These are phyloP conservation scores for Penicillium sp. DNA, from an alignment of 2,329 filamentous ascomycete species.

Conservation along the genomic window DNA sequence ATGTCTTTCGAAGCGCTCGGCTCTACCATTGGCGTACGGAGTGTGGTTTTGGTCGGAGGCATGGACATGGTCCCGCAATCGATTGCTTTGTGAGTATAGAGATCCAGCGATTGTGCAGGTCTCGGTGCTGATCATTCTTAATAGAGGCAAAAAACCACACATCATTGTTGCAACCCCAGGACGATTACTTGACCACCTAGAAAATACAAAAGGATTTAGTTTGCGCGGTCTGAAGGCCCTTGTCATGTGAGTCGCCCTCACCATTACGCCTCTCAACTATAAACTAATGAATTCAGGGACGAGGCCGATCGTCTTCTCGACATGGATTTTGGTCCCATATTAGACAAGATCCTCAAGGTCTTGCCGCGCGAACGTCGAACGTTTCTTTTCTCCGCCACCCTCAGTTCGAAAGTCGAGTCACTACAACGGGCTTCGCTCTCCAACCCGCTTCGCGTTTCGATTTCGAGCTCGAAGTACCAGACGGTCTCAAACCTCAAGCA, in stretches of 20 bases:
- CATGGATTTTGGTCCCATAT: slow-evolving; percentile 84
- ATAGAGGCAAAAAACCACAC: slow-evolving; percentile 79
- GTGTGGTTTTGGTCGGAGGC: slow-evolving; percentile 80
- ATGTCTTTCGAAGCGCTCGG: slow-evolving; percentile 83
- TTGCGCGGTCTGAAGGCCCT: slow-evolving; percentile 75
- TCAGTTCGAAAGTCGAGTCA: slow-evolving; percentile 88
- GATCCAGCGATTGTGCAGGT: no score
- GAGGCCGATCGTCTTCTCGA: slow-evolving; percentile 60
- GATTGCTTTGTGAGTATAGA: slow-evolving; percentile 58
- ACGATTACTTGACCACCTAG: slow-evolving; percentile 80
- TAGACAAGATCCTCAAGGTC: slow-evolving; percentile 90
- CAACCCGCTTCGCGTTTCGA: slow-evolving; percentile 75
- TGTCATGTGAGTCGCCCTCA: slow-evolving; percentile 89
- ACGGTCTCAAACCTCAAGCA: slow-evolving; percentile 86
- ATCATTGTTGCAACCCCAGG: slow-evolving; percentile 90
- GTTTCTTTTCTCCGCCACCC: slow-evolving; percentile 89
- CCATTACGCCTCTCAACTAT: background rate
- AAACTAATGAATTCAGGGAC: background rate
- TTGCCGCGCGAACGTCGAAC: slow-evolving; percentile 71
- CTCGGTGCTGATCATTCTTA: no score
- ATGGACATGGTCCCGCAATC: slow-evolving; percentile 92
- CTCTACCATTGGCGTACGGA: slow-evolving; percentile 78
- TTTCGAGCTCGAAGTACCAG: slow-evolving; percentile 79
- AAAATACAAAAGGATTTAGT: slow-evolving; percentile 95
- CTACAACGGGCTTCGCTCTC: slow-evolving; percentile 82